phyloP scores from a whole-genome alignment of 2,329 filamentous ascomycete species.

The Phaeophleospora eucalypticola region DNA sequence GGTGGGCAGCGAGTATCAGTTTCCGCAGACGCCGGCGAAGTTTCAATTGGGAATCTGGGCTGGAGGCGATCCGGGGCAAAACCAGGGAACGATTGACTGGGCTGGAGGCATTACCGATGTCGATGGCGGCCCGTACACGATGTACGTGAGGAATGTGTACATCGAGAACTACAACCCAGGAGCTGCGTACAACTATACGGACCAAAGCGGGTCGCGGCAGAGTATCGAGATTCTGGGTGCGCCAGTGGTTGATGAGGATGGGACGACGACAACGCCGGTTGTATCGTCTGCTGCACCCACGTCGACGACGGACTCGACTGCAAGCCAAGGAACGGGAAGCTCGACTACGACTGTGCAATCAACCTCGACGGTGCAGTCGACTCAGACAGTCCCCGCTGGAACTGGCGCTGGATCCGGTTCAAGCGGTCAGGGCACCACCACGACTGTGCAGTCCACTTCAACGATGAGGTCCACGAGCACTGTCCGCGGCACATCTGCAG shows the following conservation, averaged over 20 bases:
- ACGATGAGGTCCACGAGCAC: too few relatives aligned
- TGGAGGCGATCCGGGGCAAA: constrained; percentile 4
- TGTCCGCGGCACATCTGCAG: too few relatives aligned
- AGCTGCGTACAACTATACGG: constrained; percentile 6
- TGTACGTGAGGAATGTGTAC: constrained; percentile 4
- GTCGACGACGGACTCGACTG: too few relatives aligned
- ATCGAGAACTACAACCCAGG: constrained; percentile 5
- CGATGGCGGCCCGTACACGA: constrained; percentile 5
- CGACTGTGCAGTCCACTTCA: too few relatives aligned
- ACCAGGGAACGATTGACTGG: constrained; percentile 4
- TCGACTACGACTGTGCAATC: too few relatives aligned
- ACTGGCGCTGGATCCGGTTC: too few relatives aligned
- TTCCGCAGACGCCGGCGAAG: constrained; percentile 14
- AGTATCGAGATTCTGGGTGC: constrained; percentile 3
- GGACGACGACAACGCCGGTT: too few relatives aligned
- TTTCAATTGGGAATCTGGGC: constrained; percentile 10
- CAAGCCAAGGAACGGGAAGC: too few relatives aligned
- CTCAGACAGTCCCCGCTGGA: too few relatives aligned
- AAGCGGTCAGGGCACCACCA: too few relatives aligned
- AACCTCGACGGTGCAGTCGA: too few relatives aligned
- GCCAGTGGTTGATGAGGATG: constrained; percentile 1
- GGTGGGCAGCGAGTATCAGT: constrained; percentile 8
- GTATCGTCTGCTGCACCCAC: background rate
- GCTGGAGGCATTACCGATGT: constrained; percentile 3
- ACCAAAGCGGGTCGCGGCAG: constrained; percentile 4